Evolutionary conservation across 768 basidiomycete species (phyloP), one percentile per base, ranked within the genome.

Genomic region (Phanerodontia chrysosporium): DNA sequence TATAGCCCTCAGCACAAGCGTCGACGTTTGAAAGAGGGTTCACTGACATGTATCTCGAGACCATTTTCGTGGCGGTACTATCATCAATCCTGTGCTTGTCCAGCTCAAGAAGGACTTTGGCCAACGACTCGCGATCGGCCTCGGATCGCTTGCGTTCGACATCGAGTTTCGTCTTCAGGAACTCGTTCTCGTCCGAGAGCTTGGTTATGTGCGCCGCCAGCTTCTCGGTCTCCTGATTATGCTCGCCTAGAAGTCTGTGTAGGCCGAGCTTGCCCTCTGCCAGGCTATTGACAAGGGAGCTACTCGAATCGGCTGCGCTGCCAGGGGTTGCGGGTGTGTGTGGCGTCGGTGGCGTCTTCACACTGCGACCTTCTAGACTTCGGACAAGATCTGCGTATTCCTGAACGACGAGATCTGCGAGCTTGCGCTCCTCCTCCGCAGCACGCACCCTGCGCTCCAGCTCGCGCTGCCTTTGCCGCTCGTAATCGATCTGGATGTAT

Each of bases 311-410:
- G 4, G 55, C 30, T 21, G 28, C 60, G 30, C 42, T 51, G 18
- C 16, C 48, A 12, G 45, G 54, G 1, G 21, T 13, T 8, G 49
- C 29, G 49, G 61, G 14, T 2, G 56, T 48, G 6, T 66, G 44
- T 2, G 65, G 51, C 0, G 64, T 39, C 1, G 65, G 59, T 2
- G 64, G 58, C n/a, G 51, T 55, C 57, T 70, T 71, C 57, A 69
- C 69, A 58, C 14, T 32, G 2, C 78, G 75, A 18, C 78, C 76
- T 65, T 90, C 85, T 55, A 91, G 75, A 1, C 72, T 77, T 21
- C 89, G 78, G 13, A 92, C 90, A 14, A 92, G 79, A 58, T 83
- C 83, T 0, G 90, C 90, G 54, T 92, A 92, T 63, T 92, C 87
- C 53, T 79, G 75, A 16, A 92, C 79, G 4, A 83, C 85, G 29